phyloP scores from a whole-genome alignment of 352 stramenopile genomes.

The Phytophthora cryptogea region DNA sequence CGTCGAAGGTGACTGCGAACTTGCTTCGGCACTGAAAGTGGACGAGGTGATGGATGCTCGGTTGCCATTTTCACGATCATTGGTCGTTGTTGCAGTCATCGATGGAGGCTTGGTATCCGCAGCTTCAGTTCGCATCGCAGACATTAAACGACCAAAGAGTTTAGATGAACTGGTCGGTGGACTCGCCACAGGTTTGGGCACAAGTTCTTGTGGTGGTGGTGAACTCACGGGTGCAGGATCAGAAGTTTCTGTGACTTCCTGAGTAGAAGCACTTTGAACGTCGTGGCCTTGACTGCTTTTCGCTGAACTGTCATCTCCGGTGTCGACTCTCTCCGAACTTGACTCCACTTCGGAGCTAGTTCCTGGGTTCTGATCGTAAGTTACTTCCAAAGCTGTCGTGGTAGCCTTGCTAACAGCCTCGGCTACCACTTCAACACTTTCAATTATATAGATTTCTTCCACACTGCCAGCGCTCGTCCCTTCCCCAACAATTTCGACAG shows the following conservation, averaged over 20 bases:
- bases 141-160: slow-evolving; percentile 10
- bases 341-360: background rate
- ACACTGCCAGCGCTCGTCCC: background rate
- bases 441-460: background rate
- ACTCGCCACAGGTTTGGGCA: slow-evolving; percentile 1
- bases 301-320: background rate
- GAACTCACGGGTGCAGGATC: background rate
- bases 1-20: background rate
- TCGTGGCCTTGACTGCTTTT: background rate
- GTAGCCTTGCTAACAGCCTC: background rate
- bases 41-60: background rate
- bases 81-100: background rate
- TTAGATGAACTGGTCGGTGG: slow-evolving; percentile 4
- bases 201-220: background rate
- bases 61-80: background rate
- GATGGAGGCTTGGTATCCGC: background rate
- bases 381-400: background rate
- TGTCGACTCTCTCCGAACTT: background rate
- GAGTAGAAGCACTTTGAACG: background rate
- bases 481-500: background rate
- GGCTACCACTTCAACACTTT: background rate
- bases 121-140: slow-evolving; percentile 8
- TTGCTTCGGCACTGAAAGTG: background rate
- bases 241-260: background rate
- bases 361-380: background rate